Base-by-base conservation (phyloP, 148 eudicot species). In the Chenopodium quinoa region DNA sequence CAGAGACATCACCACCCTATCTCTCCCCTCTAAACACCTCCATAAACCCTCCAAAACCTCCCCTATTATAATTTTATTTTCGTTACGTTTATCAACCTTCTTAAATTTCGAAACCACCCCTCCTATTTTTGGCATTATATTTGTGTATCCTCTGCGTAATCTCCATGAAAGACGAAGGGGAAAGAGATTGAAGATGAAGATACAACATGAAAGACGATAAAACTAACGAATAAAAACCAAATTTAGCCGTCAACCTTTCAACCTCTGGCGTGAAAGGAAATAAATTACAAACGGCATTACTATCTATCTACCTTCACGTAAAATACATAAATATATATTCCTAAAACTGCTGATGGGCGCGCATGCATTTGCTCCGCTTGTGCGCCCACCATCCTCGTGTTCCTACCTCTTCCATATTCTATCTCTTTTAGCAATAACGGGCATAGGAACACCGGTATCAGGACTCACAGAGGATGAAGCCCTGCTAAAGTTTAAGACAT, bases 401-500 rank as follows among this genome's bases (percentile, higher is more conserved):
- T 71, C 47, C 29, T 67, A 69, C 77, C 48, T 82, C n/a, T 58
- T 75, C 34, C 32, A 16, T 79, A 76, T 85, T 65, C n/a, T 85
- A 22, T 62, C 48, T 54, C 46, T 85, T 25, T 48, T 79, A 29
- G 48, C 80, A 68, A n/a, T 52, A 79, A 69, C 58, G 2, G 48
- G 58, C 10, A 68, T 58, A 75, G 76, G 82, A 74, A 65, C 64
- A 52, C 63, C 71, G 19, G 80, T 34, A 34, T 47, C 34, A 2
- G 82, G 74, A 20, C 3, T 62, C 44, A 79, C 82, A 10, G 90
- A 86, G 63, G 23, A 86, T 14, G 75, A 86, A 25, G 87, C 90
- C 72, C 88, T 95, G 79, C 62, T 91, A 13, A 91, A 89, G 37
- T 91, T 95, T 77, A 93, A 88, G 82, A 70, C 74, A 44, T 82